Evolutionary conservation across 2,329 filamentous ascomycete species (phyloP).

Genomic region (Fusarium circinatum): DNA sequence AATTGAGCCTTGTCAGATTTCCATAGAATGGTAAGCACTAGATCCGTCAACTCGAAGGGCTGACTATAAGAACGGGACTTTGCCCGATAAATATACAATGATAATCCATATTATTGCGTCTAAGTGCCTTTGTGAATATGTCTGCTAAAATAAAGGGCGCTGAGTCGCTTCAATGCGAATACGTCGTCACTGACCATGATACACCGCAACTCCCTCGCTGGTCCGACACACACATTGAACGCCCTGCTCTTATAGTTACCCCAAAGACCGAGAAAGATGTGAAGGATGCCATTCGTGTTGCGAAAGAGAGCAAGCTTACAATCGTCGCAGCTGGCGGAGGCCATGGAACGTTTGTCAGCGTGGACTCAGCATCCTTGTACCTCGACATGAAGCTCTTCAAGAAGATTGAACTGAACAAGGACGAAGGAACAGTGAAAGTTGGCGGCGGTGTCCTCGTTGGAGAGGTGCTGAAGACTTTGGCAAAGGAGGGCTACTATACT

Average conservation of each 20-base stretch:
- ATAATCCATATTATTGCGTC: not conserved
- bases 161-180: conserved; percentile 15
- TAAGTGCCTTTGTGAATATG: conserved; percentile 1
- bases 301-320: conserved; percentile 42
- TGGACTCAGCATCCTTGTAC: conserved; percentile 46
- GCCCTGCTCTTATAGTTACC: conserved; percentile 43
- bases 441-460: conserved; percentile 46
- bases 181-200: not conserved
- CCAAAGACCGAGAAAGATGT: conserved; percentile 47
- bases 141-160: not conserved
- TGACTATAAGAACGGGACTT: not conserved
- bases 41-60: not conserved
- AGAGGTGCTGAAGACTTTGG: conserved; percentile 40
- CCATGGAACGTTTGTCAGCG: conserved; percentile 44
- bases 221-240: conserved; percentile 43
- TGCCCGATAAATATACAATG: not conserved
- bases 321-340: conserved; percentile 46
- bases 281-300: conserved; percentile 39
- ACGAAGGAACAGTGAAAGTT: conserved; percentile 37
- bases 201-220: conserved; percentile 39
- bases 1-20: conserved; percentile 2
- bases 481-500: conserved; percentile 46
- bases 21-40: conserved; percentile 11
- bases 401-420: conserved; percentile 43
- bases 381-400: conserved; percentile 49